These are phyloP conservation scores for Bruguiera parviflora DNA, from an alignment of 345 rosid genomes.

Conservation along the genomic window DNA sequence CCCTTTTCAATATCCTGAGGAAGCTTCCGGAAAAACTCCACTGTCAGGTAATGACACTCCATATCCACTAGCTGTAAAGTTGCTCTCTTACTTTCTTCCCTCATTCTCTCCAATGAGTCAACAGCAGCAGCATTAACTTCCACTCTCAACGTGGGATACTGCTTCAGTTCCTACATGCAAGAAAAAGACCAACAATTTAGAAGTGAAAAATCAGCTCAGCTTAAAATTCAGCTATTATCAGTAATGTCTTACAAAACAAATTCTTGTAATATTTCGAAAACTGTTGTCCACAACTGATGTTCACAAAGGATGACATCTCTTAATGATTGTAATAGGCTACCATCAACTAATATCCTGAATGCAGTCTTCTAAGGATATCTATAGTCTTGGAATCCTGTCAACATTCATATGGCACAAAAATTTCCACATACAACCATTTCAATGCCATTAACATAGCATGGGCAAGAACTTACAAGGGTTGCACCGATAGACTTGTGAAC, in stretches of 20 bases:
- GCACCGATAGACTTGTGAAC: conserved; percentile 70
- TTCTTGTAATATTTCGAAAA: too few species aligned
- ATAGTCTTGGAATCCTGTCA: neutral
- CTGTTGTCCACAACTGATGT: too few species aligned
- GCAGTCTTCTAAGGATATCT: too few species aligned
- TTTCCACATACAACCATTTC: neutral
- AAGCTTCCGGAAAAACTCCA: conserved; percentile 93
- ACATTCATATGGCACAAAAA: neutral
- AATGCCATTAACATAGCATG: conserved; percentile 1
- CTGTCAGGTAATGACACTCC: conserved; percentile 90
- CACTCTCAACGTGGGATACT: conserved; percentile 80
- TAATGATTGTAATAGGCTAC: too few species aligned
- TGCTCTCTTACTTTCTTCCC: conserved; percentile 85
- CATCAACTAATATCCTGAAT: too few species aligned
- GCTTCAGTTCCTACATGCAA: conserved; percentile 68
- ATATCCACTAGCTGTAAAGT: conserved; percentile 85
- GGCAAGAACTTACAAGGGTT: conserved; percentile 49
- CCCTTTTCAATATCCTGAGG: conserved; percentile 96
- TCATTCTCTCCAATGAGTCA: conserved; percentile 85
- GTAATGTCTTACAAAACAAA: too few species aligned
- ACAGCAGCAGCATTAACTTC: conserved; percentile 82
- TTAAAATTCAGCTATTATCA: too few species aligned
- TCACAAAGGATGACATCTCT: too few species aligned
- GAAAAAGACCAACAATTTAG: too few species aligned
- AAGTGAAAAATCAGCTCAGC: too few species aligned